Evolutionary conservation across 768 basidiomycete genomes (phyloP).

Genomic region (Trametes sanguinea): DNA sequence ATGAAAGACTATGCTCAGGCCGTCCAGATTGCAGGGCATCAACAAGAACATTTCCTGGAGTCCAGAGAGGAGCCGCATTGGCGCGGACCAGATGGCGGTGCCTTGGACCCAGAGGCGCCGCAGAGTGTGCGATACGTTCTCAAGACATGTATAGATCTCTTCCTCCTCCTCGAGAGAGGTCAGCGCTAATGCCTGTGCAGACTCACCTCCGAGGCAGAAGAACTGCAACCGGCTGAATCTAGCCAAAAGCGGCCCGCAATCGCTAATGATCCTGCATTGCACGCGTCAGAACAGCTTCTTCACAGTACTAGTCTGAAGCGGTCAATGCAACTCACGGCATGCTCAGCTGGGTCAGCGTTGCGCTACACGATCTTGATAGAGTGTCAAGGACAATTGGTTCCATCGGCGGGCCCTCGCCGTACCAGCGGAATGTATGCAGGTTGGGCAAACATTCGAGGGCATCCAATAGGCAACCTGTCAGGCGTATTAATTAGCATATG

Average conservation of each 20-base stretch:
- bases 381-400: not conserved
- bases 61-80: not conserved
- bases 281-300: too few relatives aligned
- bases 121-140: not conserved
- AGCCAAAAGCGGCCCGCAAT: not conserved
- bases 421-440: not conserved
- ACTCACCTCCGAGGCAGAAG: not conserved
- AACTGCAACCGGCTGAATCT: not conserved
- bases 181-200: not conserved
- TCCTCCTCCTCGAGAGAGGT: not conserved
- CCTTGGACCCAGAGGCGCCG: slow-evolving; percentile 3
- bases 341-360: not conserved
- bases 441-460: not conserved
- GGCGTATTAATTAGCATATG: too few relatives aligned
- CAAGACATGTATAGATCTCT: not conserved
- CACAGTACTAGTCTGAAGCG: not conserved
- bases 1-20: slow-evolving; percentile 10
- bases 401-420: not conserved
- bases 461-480: not conserved
- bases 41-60: slow-evolving; percentile 14
- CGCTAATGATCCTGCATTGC: not conserved
- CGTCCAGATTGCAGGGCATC: not conserved
- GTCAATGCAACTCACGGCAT: not conserved
- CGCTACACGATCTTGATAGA: not conserved
- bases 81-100: not conserved